These are phyloP conservation scores for Penicilliopsis zonata DNA, from an alignment of 495 filamentous ascomycete species.

Conservation along the genomic window DNA sequence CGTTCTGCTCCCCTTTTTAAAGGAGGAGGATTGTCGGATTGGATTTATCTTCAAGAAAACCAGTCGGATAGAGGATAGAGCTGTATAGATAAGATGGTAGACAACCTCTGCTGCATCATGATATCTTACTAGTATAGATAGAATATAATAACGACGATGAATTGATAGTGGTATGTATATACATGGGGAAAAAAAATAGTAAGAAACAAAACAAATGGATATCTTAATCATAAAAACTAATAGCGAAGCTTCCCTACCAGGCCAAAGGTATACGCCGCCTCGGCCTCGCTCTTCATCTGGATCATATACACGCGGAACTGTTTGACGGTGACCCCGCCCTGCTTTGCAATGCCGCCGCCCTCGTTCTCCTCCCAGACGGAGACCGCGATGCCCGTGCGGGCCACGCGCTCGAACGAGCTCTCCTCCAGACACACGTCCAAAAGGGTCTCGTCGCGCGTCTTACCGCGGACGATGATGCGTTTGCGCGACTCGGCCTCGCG, in stretches of 20 bases:
- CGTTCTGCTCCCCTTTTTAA: slow-evolving; percentile 46
- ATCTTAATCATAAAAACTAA: too few relatives aligned
- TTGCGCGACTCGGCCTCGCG: slow-evolving; percentile 47
- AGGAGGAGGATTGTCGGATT: slow-evolving; percentile 46
- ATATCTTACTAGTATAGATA: too few relatives aligned
- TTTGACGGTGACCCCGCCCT: slow-evolving; percentile 58
- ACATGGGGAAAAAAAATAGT: too few relatives aligned
- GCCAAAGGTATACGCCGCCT: slow-evolving; percentile 49
- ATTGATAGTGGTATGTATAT: too few relatives aligned
- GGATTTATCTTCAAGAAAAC: slow-evolving; percentile 61
- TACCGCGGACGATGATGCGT: slow-evolving; percentile 62
- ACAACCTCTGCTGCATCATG: too few relatives aligned
- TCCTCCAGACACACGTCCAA: slow-evolving; percentile 77
- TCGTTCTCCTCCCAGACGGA: slow-evolving; percentile 75
- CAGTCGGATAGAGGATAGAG: slow-evolving; percentile 15
- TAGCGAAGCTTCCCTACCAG: slow-evolving; percentile 48
- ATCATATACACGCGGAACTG: slow-evolving; percentile 73
- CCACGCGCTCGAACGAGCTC: slow-evolving; percentile 73
- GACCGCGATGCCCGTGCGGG: slow-evolving; percentile 71
- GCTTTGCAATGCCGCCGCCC: slow-evolving; percentile 52
- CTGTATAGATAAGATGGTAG: slow-evolving; percentile 1
- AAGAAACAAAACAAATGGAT: too few relatives aligned
- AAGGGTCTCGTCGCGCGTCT: slow-evolving; percentile 53
- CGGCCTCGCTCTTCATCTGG: slow-evolving; percentile 56
- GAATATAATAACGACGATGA: too few relatives aligned